Percentiles rank a stretch among this genome's conserved stretches.
phyloP scores from a whole-genome alignment of 2,329 filamentous ascomycete species.

The Trichoderma simmonsii region DNA sequence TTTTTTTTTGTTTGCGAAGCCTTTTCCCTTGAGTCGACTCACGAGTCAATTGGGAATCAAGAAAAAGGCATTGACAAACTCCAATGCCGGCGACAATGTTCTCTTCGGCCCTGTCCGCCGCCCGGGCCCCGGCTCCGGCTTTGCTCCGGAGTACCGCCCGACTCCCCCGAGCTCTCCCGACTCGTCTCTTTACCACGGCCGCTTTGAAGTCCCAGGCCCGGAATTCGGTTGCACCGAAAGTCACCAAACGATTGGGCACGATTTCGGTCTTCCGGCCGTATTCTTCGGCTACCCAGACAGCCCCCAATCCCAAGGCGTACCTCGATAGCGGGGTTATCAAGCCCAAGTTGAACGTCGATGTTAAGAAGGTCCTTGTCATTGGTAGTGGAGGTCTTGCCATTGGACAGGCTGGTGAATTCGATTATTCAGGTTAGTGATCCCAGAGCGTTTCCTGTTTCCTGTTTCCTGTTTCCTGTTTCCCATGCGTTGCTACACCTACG shows the following conservation, averaged over 20 bases:
- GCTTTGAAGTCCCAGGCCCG: slow-evolving; percentile 34
- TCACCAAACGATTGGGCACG: slow-evolving; percentile 47
- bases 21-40: slow-evolving; percentile 23
- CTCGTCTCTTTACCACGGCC: slow-evolving; percentile 44
- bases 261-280: slow-evolving; percentile 43
- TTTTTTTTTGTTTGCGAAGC: neutral
- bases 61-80: slow-evolving; percentile 33
- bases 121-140: slow-evolving; percentile 57
- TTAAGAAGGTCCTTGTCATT: slow-evolving; percentile 97
- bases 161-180: slow-evolving; percentile 44
- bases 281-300: slow-evolving; percentile 55
- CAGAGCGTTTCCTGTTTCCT: neutral
- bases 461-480: too few species aligned
- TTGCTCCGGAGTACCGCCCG: slow-evolving; percentile 55
- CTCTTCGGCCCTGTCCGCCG: slow-evolving; percentile 44
- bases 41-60: slow-evolving; percentile 30
- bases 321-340: slow-evolving; percentile 84
- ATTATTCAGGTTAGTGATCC: slow-evolving; percentile 80
- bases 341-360: slow-evolving; percentile 74
- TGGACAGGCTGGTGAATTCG: slow-evolving; percentile 96
- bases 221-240: slow-evolving; percentile 31
- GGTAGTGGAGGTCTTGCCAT: slow-evolving; percentile 93
- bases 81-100: slow-evolving; percentile 40
- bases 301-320: slow-evolving; percentile 82
- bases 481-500: neutral